Evolutionary conservation across 2,329 filamentous ascomycete genomes (phyloP), one percentile per base, ranked within the genome.

Genomic region (Colletotrichum brevisporum): DNA sequence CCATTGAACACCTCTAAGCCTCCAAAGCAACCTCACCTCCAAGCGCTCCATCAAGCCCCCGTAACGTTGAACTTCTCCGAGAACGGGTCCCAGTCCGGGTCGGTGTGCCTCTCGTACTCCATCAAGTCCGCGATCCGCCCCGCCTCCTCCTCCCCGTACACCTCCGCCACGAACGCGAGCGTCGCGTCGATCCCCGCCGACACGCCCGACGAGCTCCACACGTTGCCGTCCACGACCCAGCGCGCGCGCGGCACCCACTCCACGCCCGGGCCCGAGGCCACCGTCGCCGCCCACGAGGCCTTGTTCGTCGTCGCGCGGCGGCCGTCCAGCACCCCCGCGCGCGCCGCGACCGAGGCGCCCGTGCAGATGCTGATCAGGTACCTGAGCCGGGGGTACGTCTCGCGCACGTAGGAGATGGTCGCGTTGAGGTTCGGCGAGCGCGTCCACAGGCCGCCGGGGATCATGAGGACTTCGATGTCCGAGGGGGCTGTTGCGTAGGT

Each of bases 151-250:
- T 84, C 80, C 0, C 89, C 89, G 77, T 84, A 91, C 5, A 86
- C 77, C 36, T 83, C 78, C 45, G 74, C 82, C 16, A 91, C 81
- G 76, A 86, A 91, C 1, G 86, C 89, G 74, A 89, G 82, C 58
- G 83, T 87, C 69, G 86, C 80, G 80, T 92, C 90, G 55, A 90
- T 90, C 0, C 90, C 90, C 2, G 90, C 89, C 68, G 82, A 85
- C 5, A 90, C 83, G 0, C 88, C 88, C 0, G 85, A 86, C 3
- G 84, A 85, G 1, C 85, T 88, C 88, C 88, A 90, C 3, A 89
- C 78, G 67, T 89, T 87, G 1, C 85, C 87, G 75, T 89, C 86
- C 0, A 79, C 78, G 0, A 89, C 85, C 88, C 88, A 90, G 21
- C 88, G 78, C 41, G 88, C 88, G 47, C 81, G 78, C 0, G 79